phyloP scores from a whole-genome alignment of 176 grass and related monocot genomes.

The Raddia guianensis region DNA sequence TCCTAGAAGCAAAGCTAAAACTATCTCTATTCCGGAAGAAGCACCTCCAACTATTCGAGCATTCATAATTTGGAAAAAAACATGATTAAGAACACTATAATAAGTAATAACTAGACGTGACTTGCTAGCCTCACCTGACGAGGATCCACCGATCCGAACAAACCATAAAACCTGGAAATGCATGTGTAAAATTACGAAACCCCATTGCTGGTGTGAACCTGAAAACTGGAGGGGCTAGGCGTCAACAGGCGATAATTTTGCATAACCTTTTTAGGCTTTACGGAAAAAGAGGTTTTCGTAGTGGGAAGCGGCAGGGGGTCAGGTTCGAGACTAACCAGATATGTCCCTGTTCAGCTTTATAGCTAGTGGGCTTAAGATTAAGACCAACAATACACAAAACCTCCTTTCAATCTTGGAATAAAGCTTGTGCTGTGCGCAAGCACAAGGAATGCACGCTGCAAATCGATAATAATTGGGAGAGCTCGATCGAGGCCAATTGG shows the following conservation, averaged over 20 bases:
- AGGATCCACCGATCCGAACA: background rate
- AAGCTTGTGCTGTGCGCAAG: background rate
- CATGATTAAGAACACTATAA: too few species aligned
- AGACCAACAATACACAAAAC: constrained; percentile 10
- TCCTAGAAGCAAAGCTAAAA: too few species aligned
- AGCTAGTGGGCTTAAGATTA: constrained; percentile 41
- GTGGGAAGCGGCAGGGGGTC: constrained; percentile 30
- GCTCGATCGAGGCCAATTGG: background rate
- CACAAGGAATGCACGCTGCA: background rate
- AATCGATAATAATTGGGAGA: background rate
- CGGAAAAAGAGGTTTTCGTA: constrained; percentile 29
- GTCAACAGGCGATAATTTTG: constrained; percentile 7
- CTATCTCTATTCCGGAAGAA: too few species aligned
- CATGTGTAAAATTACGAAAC: background rate
- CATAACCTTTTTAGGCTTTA: constrained; percentile 28
- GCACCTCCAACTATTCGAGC: too few species aligned
- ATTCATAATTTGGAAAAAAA: too few species aligned
- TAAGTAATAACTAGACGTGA: too few species aligned
- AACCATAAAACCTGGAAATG: background rate
- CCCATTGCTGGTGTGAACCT: background rate
- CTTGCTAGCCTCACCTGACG: too few species aligned
- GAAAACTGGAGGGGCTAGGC: constrained; percentile 15
- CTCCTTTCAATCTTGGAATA: constrained; percentile 34
- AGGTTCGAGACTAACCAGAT: constrained; percentile 32
- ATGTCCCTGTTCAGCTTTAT: constrained; percentile 39